These are phyloP conservation scores for Pezicula radicicola DNA, from an alignment of 2,329 filamentous ascomycete genomes.

Conservation along the genomic window DNA sequence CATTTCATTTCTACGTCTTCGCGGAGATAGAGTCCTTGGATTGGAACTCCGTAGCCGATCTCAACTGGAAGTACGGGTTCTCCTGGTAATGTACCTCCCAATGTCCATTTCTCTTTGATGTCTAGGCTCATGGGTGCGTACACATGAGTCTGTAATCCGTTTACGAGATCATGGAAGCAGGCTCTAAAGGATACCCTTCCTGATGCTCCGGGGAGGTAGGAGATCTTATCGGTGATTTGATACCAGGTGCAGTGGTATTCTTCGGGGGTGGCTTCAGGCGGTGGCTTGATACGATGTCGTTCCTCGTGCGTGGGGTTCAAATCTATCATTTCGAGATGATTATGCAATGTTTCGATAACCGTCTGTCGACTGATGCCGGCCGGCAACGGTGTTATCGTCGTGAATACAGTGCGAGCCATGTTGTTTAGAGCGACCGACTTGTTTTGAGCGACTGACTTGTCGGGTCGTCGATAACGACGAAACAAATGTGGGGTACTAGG, in stretches of 20 bases:
- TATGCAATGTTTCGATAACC: constrained; percentile 73
- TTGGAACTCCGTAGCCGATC: constrained; percentile 61
- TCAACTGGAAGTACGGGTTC: constrained; percentile 65
- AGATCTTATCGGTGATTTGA: constrained; percentile 71
- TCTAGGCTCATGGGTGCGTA: constrained; percentile 80
- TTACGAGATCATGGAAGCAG: constrained; percentile 71
- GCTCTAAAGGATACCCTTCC: constrained; percentile 75
- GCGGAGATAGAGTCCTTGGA: constrained; percentile 69
- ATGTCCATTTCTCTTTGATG: constrained; percentile 72
- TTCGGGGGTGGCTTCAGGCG: constrained; percentile 63
- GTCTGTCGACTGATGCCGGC: constrained; percentile 61
- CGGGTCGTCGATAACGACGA: background rate
- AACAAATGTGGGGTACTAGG: too few species aligned
- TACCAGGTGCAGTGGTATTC: constrained; percentile 76
- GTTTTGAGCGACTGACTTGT: too few species aligned
- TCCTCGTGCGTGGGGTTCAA: constrained; percentile 78
- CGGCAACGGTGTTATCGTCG: constrained; percentile 75
- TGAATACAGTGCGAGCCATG: constrained; percentile 73
- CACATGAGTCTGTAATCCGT: constrained; percentile 75
- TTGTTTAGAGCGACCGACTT: too few species aligned
- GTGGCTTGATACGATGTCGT: constrained; percentile 63
- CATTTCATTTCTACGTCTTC: constrained; percentile 82
- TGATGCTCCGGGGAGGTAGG: constrained; percentile 66
- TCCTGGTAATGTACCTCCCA: constrained; percentile 67
- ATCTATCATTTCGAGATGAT: constrained; percentile 76